These are phyloP conservation scores for Sanguinoderma infundibulare DNA, from an alignment of 1,284 basidiomycete species.

Conservation along the genomic window DNA sequence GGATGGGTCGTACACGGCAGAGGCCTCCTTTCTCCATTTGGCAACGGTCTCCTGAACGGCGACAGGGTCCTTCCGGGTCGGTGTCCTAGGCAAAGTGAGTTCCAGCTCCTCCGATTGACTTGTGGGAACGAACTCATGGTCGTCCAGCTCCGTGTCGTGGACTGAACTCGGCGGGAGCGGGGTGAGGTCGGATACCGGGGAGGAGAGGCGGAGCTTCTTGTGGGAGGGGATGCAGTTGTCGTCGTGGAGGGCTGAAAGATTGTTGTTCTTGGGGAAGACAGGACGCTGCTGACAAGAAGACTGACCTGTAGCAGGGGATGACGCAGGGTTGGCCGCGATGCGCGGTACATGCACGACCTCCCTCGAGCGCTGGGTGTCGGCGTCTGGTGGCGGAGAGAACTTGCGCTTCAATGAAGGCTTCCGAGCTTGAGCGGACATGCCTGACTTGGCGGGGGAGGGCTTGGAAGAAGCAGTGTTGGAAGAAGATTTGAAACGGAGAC, in stretches of 20 bases:
- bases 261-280: slow-evolving; percentile 13
- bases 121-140: slow-evolving; percentile 56
- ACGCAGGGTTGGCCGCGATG: background rate
- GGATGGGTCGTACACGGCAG: slow-evolving; percentile 10
- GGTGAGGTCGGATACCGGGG: slow-evolving; percentile 20
- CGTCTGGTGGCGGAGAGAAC: slow-evolving; percentile 14
- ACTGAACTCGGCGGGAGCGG: slow-evolving; percentile 17
- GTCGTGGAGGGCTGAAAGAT: slow-evolving; percentile 8
- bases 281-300: slow-evolving; percentile 1
- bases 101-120: slow-evolving; percentile 74
- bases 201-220: slow-evolving; percentile 27
- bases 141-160: slow-evolving; percentile 28
- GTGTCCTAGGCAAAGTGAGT: slow-evolving; percentile 39
- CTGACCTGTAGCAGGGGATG: slow-evolving; percentile 5
- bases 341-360: slow-evolving; percentile 10
- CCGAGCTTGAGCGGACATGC: background rate
- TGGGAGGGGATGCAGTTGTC: slow-evolving; percentile 11
- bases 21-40: slow-evolving; percentile 43
- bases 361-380: slow-evolving; percentile 5
- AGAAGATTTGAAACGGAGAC: background rate
- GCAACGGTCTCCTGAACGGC: slow-evolving; percentile 45
- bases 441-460: background rate
- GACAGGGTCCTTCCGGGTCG: slow-evolving; percentile 29
- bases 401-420: slow-evolving; percentile 30
- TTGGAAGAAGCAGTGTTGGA: slow-evolving; percentile 2